Evolutionary conservation across 2,329 filamentous ascomycete species (phyloP), one percentile per base, ranked within the genome.

Genomic region (Alternaria gaisen): DNA sequence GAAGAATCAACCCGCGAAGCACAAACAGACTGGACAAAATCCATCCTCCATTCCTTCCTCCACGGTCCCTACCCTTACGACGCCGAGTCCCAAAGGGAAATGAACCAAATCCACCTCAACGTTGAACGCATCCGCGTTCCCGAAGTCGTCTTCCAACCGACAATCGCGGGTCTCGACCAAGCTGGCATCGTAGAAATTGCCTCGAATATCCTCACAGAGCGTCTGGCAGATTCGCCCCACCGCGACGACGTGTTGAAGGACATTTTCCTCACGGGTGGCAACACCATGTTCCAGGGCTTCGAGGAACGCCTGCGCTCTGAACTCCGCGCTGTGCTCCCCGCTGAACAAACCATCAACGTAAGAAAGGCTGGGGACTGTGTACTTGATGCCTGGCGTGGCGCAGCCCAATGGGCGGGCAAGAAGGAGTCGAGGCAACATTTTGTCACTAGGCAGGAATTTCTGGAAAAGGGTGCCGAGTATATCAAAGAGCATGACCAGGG

Each of bases 61-160:
- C 91, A 93, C 55, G 95, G 95, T 0, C 92, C 94, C 0, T 91
- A 93, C 69, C 92, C 94, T 0, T 97, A 93, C 67, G 91, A 98
- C 68, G 82, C 89, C 0, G 88, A 93, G 57, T 91, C 89, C 58
- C 91, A 95, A 70, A 88, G 89, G 18, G 87, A 99, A 80, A 88
- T 88, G 18, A 89, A 93, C 78, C 94, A 98, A 80, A 83, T 99
- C 53, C 95, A 99, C 78, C 88, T 99, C 65, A 99, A 99, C 77
- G 93, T 99, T 55, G 94, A 98, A 83, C 90, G 94, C 57, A 97
- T 98, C 78, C 91, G 94, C 52, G 93, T 97, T 2, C 94, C 94
- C 3, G 94, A 98, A 81, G 90, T 97, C 9, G 86, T 97, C 18
- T 97, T 97, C 82, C 92, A 96, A 74, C 94, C 94, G 0, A 90